Evolutionary conservation across 192 early-diverging fungal genomes (phyloP), one percentile per base, ranked within the genome.

Genomic region (Coemansia umbellata): DNA sequence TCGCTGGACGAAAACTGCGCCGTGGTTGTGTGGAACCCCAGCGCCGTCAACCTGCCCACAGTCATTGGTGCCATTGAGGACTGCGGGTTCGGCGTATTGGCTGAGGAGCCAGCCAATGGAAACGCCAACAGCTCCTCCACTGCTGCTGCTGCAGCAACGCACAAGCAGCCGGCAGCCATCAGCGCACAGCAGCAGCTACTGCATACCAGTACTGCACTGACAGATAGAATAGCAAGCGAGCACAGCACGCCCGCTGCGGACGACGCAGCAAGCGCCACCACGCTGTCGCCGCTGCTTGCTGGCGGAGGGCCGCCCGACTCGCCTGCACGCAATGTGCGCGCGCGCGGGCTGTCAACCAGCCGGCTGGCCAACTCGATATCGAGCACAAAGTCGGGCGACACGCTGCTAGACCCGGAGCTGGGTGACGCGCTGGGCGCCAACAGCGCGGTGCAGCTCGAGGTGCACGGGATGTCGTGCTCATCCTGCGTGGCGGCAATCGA

Each of bases 391-490:
- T 62, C 71, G 14, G 56, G 64, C 49, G 67, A 68, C 49, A 72
- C 69, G 36, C 50, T 69, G 50, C 48, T 66, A 8, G 61, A 63
- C 33, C 13, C 40, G 0, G 51, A 50, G 2, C n/a, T 54, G 1
- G 33, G 48, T 28, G 43, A 55, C 22, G 40, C 17, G 14, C 31
- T 31, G 4, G 55, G 28, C 23, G 63, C 51, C 18, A 37, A 50
- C 40, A 55, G 39, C 17, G 42, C 37, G 53, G 69, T 66, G 36
- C 75, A 83, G 56, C 58, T 96, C 9, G 80, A 88, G 53, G 81
- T 98, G 18, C 80, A 70, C 19, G 96, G 96, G 5, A 98, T 98
- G 96, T 95, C 96, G 27, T 97, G 95, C 75, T 84, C 94, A 5
- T 87, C 88, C 4, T 98, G 96, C 73, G 94, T 98, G 0, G 82